These are phyloP conservation scores for Aschersonia sp. DNA, from an alignment of 2,329 filamentous ascomycete genomes.

Conservation along the genomic window DNA sequence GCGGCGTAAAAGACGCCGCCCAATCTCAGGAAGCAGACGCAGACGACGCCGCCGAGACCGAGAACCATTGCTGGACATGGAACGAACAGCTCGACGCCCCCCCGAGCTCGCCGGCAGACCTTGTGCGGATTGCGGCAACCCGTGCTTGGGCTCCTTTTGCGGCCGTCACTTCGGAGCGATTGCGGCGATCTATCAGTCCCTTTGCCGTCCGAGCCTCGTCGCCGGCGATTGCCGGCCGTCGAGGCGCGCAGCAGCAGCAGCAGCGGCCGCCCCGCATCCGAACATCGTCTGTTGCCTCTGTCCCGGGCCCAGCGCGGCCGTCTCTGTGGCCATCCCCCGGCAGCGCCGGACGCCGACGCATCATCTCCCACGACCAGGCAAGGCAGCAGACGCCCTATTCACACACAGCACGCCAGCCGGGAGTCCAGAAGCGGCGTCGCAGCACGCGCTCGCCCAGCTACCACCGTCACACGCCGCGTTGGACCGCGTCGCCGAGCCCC, in stretches of 20 bases:
- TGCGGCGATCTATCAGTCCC: conserved; percentile 16
- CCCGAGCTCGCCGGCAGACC: conserved; percentile 27
- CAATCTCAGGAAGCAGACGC: conserved; percentile 26
- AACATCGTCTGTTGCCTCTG: conserved; percentile 28
- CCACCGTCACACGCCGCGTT: conserved; percentile 38
- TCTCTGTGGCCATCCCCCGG: too few species aligned
- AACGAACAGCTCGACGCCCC: conserved; percentile 48
- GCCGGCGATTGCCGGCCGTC: conserved; percentile 22
- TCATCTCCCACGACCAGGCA: too few species aligned
- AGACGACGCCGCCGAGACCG: conserved; percentile 41
- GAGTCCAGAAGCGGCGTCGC: conserved; percentile 32
- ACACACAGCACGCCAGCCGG: conserved; percentile 10
- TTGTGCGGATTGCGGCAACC: conserved; percentile 27
- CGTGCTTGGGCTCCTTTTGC: not conserved
- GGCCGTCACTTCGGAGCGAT: conserved; percentile 4
- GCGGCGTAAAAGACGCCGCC: conserved; percentile 33
- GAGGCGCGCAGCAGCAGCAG: conserved; percentile 6
- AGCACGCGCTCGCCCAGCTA: conserved; percentile 44
- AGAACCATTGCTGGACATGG: conserved; percentile 54
- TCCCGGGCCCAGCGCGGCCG: too few species aligned
- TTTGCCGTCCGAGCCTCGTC: conserved; percentile 23
- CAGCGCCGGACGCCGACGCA: too few species aligned
- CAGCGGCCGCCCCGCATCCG: conserved; percentile 34
- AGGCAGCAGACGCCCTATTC: not conserved
- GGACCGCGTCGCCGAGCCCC: conserved; percentile 34